Conservation (phyloP, 345 rosid genomes). For the Citrus inodora region DNA sequence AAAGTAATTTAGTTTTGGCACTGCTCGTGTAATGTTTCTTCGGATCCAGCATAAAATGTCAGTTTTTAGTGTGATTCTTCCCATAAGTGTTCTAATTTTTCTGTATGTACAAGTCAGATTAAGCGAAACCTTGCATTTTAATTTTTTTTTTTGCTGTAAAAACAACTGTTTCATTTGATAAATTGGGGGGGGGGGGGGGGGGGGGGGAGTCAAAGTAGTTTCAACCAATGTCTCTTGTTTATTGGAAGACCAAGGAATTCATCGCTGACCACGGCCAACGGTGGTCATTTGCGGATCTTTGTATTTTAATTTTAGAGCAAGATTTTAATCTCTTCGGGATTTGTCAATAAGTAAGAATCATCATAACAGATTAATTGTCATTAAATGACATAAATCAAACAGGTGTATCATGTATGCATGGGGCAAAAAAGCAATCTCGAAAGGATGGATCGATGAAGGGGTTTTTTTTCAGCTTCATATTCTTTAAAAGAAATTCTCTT, state of each 20-base stretch:
- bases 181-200: neutral
- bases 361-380: too few relatives aligned
- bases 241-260: too few relatives aligned
- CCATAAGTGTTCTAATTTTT: conserved; percentile 24
- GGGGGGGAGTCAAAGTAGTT: neutral
- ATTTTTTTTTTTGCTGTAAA: conserved; percentile 14
- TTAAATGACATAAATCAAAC: too few relatives aligned
- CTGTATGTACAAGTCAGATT: conserved; percentile 26
- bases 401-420: too few relatives aligned
- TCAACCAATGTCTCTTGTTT: neutral
- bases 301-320: too few relatives aligned
- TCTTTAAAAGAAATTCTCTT: too few relatives aligned
- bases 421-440: too few relatives aligned
- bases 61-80: conserved; percentile 23
- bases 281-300: too few relatives aligned
- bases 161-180: conserved; percentile 1
- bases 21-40: conserved; percentile 19
- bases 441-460: too few relatives aligned
- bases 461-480: fast-evolving
- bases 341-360: too few relatives aligned
- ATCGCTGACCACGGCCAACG: too few relatives aligned
- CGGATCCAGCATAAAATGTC: conserved; percentile 17
- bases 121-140: conserved; percentile 13
- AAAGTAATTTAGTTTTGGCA: conserved; percentile 23
- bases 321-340: too few relatives aligned